Evolutionary conservation across 2,329 filamentous ascomycete species (phyloP).

Genomic region (Claviceps arundinis): DNA sequence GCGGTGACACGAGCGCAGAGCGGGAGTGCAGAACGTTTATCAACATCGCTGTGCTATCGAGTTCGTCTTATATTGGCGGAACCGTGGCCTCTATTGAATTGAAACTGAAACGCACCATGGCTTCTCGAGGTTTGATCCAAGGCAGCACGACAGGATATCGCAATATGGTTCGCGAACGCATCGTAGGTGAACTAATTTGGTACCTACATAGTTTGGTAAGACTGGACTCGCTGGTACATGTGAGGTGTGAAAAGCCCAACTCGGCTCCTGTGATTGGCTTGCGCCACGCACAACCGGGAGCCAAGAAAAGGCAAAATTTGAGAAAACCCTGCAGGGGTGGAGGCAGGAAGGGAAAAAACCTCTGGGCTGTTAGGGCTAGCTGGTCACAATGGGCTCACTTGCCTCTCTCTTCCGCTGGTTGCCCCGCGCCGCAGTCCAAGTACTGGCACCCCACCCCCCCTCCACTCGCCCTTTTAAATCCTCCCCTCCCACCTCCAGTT

Average conservation of each 20-base stretch:
- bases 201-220: background rate
- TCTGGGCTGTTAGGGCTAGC: conserved; percentile 23
- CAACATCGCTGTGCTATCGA: background rate
- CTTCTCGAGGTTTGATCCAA: background rate
- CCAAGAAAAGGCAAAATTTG: background rate
- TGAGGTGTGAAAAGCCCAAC: background rate
- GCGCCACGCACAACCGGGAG: conserved; percentile 4
- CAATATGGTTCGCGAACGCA: too few species aligned
- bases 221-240: background rate
- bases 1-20: background rate
- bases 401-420: conserved; percentile 12
- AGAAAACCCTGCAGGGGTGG: conserved; percentile 10
- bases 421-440: conserved; percentile 20
- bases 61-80: too few species aligned
- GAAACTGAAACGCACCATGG: background rate
- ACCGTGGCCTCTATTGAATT: too few species aligned
- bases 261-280: conserved; percentile 7
- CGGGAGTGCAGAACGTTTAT: too few species aligned
- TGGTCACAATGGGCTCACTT: conserved; percentile 1
- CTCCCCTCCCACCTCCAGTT: conserved; percentile 23
- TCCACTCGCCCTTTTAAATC: conserved; percentile 24
- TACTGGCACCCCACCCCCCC: conserved; percentile 16
- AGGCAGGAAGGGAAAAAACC: conserved; percentile 12
- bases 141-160: background rate
- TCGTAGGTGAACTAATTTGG: background rate